Percentiles rank a stretch among this genome's conserved stretches.
phyloP scores from a whole-genome alignment of 2,329 filamentous ascomycete genomes.

The Colletotrichum orchidophilum region DNA sequence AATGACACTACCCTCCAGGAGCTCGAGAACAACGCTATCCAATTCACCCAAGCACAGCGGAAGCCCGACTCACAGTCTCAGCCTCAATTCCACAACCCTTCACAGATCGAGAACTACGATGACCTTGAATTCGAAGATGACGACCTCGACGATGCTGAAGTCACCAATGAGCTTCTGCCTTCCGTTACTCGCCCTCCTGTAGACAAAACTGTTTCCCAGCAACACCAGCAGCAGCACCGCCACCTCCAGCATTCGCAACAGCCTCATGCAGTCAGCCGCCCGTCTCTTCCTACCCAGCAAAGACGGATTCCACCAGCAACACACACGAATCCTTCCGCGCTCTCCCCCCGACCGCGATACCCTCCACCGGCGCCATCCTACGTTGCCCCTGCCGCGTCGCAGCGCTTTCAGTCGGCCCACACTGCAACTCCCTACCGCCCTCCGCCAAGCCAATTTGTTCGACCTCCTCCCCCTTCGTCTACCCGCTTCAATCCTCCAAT shows the following conservation, averaged over 20 bases:
- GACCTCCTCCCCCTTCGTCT: constrained; percentile 44
- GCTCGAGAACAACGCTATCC: constrained; percentile 71
- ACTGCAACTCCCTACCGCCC: constrained; percentile 41
- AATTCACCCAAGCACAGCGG: constrained; percentile 62
- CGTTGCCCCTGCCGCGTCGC: constrained; percentile 24
- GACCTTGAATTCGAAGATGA: constrained; percentile 63
- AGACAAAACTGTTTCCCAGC: constrained; percentile 48
- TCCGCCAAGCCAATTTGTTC: constrained; percentile 53
- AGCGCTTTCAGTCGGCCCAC: constrained; percentile 38
- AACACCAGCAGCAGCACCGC: constrained; percentile 6
- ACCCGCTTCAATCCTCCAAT: constrained; percentile 44
- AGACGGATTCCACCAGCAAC: constrained; percentile 47
- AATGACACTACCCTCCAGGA: constrained; percentile 67
- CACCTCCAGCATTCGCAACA: constrained; percentile 22
- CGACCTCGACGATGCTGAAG: constrained; percentile 66
- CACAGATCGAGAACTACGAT: constrained; percentile 43
- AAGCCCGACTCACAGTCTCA: constrained; percentile 36
- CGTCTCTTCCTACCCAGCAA: constrained; percentile 26
- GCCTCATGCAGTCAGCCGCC: constrained; percentile 35
- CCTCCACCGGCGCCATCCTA: constrained; percentile 27
- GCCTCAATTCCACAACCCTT: constrained; percentile 36
- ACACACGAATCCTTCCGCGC: neutral
- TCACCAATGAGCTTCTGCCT: constrained; percentile 59
- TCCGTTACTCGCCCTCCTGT: constrained; percentile 47
- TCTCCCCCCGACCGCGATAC: constrained; percentile 34